phyloP scores from a whole-genome alignment of 23 red algal species.

The Chondrus crispus region DNA sequence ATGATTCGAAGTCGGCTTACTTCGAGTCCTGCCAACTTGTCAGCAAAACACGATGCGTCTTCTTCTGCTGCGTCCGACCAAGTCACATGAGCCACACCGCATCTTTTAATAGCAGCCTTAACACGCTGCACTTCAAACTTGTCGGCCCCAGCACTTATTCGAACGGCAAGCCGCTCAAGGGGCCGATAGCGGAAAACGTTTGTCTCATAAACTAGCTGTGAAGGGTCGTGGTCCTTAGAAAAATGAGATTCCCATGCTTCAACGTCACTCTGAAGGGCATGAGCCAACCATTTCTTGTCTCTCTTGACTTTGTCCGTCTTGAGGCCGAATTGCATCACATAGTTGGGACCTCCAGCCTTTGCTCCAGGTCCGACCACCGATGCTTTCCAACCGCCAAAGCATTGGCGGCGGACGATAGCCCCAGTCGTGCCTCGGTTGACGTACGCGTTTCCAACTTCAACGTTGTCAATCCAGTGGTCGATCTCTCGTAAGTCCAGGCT shows the following conservation, averaged over 20 bases:
- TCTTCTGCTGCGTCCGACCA: slow-evolving; percentile 31
- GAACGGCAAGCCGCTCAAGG: slow-evolving; percentile 20
- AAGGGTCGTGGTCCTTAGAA: slow-evolving; percentile 34
- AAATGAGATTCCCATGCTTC: slow-evolving; percentile 45
- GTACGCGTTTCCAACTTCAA: slow-evolving; percentile 61
- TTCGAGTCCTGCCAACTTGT: neutral
- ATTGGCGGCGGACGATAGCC: slow-evolving; percentile 52
- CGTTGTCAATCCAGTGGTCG: slow-evolving; percentile 43
- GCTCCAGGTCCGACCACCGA: slow-evolving; percentile 51
- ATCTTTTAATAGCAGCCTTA: slow-evolving; percentile 13
- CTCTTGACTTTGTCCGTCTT: neutral
- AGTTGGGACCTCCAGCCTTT: slow-evolving; percentile 61
- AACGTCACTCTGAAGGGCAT: slow-evolving; percentile 19
- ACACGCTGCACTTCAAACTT: slow-evolving; percentile 25
- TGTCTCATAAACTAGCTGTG: slow-evolving; percentile 27
- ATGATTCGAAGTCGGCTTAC: slow-evolving; percentile 27
- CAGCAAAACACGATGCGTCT: slow-evolving; percentile 9
- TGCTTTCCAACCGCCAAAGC: slow-evolving; percentile 53
- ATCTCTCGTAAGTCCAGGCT: slow-evolving; percentile 52
- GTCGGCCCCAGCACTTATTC: slow-evolving; percentile 13
- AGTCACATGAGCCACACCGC: neutral
- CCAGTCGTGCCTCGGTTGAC: slow-evolving; percentile 48
- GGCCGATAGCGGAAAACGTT: slow-evolving; percentile 54
- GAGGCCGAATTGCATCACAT: slow-evolving; percentile 27
- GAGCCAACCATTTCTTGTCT: slow-evolving; percentile 30